Evolutionary conservation across 257 asterid genomes (phyloP).

Genomic region (Rhazya stricta): DNA sequence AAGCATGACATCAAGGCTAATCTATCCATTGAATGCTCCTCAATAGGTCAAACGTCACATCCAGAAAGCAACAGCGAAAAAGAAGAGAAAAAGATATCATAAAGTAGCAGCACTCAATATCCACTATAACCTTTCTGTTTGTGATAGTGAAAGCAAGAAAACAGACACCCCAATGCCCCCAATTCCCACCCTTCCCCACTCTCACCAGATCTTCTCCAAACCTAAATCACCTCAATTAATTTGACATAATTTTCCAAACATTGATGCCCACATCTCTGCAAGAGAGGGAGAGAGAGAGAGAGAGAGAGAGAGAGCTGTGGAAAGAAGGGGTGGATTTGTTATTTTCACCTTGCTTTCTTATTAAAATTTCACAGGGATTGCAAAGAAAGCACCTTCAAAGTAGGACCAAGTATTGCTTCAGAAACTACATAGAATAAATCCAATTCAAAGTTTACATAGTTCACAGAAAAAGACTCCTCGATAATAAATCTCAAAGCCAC

Average conservation of each 20-base stretch:
- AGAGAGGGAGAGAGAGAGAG: background rate
- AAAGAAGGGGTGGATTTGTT: background rate
- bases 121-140: conserved; percentile 33
- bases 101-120: conserved; percentile 41
- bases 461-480: background rate
- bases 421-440: background rate
- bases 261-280: background rate
- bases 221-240: background rate
- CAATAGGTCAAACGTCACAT: conserved; percentile 41
- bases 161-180: conserved; percentile 2
- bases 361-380: background rate
- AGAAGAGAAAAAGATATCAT: conserved; percentile 27
- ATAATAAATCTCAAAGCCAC: background rate
- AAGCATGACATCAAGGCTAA: conserved; percentile 30
- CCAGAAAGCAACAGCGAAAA: conserved; percentile 39
- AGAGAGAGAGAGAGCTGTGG: background rate
- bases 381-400: background rate
- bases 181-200: background rate
- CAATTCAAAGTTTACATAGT: background rate
- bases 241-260: background rate
- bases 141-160: conserved; percentile 16
- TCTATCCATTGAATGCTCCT: conserved; percentile 33
- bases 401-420: background rate
- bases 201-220: conserved; percentile 6
- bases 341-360: background rate